Base-by-base conservation (phyloP, 164 flowering plant genomes). In the Magnolia changhungtana region DNA sequence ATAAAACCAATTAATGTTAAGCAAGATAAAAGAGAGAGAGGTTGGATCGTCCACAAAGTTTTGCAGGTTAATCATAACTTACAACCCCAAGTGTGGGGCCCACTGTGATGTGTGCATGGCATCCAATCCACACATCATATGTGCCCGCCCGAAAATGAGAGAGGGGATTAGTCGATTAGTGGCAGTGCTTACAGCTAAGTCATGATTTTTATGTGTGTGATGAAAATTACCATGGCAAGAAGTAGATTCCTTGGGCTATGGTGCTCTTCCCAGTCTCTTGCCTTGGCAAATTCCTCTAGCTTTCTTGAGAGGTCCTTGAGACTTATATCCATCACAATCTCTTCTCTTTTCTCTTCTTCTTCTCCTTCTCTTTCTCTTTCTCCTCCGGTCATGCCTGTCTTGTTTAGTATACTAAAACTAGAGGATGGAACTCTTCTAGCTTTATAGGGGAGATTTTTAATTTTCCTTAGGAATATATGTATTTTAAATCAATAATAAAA, bases 221-320 rank as follows among this genome's bases (percentile, higher is more conserved):
- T 21, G 75, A 21, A 61, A 37, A 23, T 85, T 86, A 89, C 94
- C 94, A 89, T 84, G 2, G 94, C 94, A 81, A 90, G 89, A 55
- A 90, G 92, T 7, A 90, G 84, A 83, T 90, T 90, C 61, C 94
- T 87, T 1, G 92, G 94, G 74, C 87, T 90, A 68, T 90, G 92
- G 75, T 83, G 86, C 78, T 86, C 81, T 65, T 89, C 94, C 94
- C 92, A 90, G 66, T 88, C 85, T 81, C 94, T 86, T 49, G 81
- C 88, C 80, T 82, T 87, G 13, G 91, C 89, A 78, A 89, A 90
- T 29, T 90, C 92, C 71, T 87, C 89, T 45, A 88, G 91, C 77
- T 83, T 83, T 78, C 55, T 79, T 4, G 88, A 85, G 50, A 90
- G 87, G 1, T 90, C 93, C 61, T 85, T 87, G 3, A 90, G 78